Evolutionary conservation across 2,329 filamentous ascomycete genomes (phyloP), one percentile per base, ranked within the genome.

Genomic region (Pyrenophora graminea): DNA sequence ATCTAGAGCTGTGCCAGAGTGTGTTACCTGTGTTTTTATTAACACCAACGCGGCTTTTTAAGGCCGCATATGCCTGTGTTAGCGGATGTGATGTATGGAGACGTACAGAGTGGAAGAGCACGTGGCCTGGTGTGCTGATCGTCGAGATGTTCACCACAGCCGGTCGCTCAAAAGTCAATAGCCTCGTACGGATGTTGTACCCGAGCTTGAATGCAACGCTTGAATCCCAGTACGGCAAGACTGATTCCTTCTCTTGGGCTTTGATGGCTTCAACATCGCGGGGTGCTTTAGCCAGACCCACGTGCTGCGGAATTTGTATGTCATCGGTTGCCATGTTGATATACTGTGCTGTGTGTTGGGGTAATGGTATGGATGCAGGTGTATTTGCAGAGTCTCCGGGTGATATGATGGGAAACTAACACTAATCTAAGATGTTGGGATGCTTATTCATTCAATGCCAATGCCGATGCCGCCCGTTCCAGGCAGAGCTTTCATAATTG

Each of bases 1-100:
- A 72, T 93, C 89, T 0, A 87, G 85, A 30, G 79, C 76, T 1
- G 84, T 84, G 2, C 89, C 88, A 0, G 82, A 73, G 19, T 85
- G 84, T 0, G 87, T 88, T 8, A 51, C 45, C 52, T 51, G 12
- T 7, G 4, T 25, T n/a, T 23, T 13, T n/a, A 13, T 21, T 1
- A 21, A 8, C 30, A 6, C 8, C 7, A 9, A 2, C 15, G 15
- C 15, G 15, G 15, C 15, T 15, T 15, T 15, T 7, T 39, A 5
- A 9, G n/a, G 37, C 3, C n/a, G 3, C 13, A 13, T 9, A 3
- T 25, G 13, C 5, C 15, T 9, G 1, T 39, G 1, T 15, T 23
- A 23, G 12, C 2, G 15, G 12, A 17, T 9, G 9, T 23, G 21
- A 7, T 30, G n/a, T 25, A 19, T 17, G 10, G 19, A 23, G n/a